Evolutionary conservation across 768 basidiomycete species (phyloP), one percentile per base, ranked within the genome.

Genomic region (Suillus variegatus): DNA sequence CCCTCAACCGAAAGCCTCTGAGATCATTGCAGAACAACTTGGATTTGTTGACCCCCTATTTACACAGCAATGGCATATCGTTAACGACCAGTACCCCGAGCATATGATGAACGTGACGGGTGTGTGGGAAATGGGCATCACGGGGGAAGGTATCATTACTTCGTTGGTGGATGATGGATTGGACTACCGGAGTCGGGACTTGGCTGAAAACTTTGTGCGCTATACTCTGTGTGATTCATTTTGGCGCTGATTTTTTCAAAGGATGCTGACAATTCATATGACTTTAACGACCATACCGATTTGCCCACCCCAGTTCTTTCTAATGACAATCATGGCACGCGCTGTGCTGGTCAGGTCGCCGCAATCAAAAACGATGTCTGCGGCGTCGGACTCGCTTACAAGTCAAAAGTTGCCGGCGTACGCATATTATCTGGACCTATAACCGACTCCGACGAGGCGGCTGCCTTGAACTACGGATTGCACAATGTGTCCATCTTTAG

Each of bases 281-380:
- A 99, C 76, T 99, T 95, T 77, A 99, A 99, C 75, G 95, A 97
- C 73, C 95, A 99, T 72, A 87, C 87, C 35, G 81, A 87, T 16
- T 82, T 98, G 7, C 97, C 97, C 12, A 90, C 90, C 41, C 97
- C 97, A 0, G 86, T 89, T 64, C 87, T 96, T 52, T 85, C 82
- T 32, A 96, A 99, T 68, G 97, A 99, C 70, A 93, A 94, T 70
- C 97, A 99, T 73, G 97, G 97, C 13, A 99, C 97, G 0, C 91
- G 97, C 2, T 99, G 97, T 75, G 97, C 97, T 1, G 97, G 97
- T 36, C 97, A 99, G 77, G 88, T 99, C 58, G 95, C 93, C 25
- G 97, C 97, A 1, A 88, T 84, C 16, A 93, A 92, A 74, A 99
- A 99, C 78, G 87, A 90, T 62, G 92, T 91, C 2, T 99, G 97